phyloP scores from a whole-genome alignment of 1,139 yeast species.

The Pneumocystis sp. region DNA sequence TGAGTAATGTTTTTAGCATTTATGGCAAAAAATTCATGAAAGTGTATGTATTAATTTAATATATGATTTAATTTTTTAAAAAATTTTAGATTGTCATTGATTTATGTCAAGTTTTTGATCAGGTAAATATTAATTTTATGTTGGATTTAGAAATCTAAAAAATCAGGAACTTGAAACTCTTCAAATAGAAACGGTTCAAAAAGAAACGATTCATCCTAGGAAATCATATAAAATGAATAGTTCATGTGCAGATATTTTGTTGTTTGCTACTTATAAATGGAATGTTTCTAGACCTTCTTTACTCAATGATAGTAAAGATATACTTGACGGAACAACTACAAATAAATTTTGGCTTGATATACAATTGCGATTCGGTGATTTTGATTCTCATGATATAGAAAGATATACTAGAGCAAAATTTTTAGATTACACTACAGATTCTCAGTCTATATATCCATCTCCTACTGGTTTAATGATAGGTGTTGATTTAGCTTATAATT shows the following conservation, averaged over 20 bases:
- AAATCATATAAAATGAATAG: constrained; percentile 96
- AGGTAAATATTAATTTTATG: constrained; percentile 17
- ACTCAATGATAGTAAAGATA: constrained; percentile 33
- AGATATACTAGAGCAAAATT: constrained; percentile 87
- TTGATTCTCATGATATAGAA: constrained; percentile 91
- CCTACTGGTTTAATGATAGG: constrained; percentile 88
- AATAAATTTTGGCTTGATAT: constrained; percentile 90
- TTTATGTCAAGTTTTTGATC: constrained; percentile 79
- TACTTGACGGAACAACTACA: constrained; percentile 32
- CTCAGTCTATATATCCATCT: constrained; percentile 72
- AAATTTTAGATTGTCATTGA: constrained; percentile 55
- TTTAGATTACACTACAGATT: constrained; percentile 83
- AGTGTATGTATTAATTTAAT: constrained; percentile 25
- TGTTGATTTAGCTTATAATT: constrained; percentile 85
- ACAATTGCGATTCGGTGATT: constrained; percentile 90
- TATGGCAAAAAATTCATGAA: constrained; percentile 98
- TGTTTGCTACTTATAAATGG: constrained; percentile 71
- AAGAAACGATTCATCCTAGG: constrained; percentile 90
- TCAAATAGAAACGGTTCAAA: constrained; percentile 73
- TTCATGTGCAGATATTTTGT: constrained; percentile 78
- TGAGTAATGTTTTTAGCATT: constrained; percentile 31
- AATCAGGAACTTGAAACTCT: constrained; percentile 53
- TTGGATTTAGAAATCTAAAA: not conserved
- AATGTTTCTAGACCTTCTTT: constrained; percentile 70
- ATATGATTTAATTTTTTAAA: not conserved